A percentile compares a stretch with the other conserved stretches of the same genome.
These are phyloP conservation scores for Cutaneotrichosporon daszewskae DNA, from an alignment of 1,284 basidiomycete genomes.

Conservation along the genomic window DNA sequence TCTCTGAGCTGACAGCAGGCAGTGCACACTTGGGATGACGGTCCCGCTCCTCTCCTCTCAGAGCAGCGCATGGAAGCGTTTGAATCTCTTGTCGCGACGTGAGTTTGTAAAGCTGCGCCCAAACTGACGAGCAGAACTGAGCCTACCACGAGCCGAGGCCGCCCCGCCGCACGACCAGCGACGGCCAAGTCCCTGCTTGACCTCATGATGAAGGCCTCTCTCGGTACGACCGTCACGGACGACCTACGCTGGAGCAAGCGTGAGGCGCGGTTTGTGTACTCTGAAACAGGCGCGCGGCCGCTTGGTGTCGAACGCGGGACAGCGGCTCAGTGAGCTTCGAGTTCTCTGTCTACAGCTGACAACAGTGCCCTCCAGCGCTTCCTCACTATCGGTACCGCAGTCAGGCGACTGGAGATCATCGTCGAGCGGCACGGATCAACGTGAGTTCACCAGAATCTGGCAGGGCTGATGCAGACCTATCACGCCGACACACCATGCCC, in stretches of 20 bases:
- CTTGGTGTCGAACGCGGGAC: constrained; percentile 20
- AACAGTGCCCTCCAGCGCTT: constrained; percentile 11
- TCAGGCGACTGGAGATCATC: constrained; percentile 37
- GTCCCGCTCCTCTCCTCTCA: constrained; percentile 18
- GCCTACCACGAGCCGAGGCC: too few relatives aligned
- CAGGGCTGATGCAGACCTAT: constrained; percentile 22
- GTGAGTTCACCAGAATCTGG: constrained; percentile 17
- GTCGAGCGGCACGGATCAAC: constrained; percentile 26
- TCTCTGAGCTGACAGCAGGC: constrained; percentile 4
- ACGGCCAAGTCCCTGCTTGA: constrained; percentile 18
- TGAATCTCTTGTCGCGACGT: constrained; percentile 29
- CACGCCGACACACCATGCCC: constrained; percentile 42
- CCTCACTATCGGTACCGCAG: constrained; percentile 26
- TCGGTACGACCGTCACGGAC: constrained; percentile 29
- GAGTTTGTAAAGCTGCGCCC: constrained; percentile 5
- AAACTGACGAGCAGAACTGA: too few relatives aligned
- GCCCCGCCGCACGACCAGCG: too few relatives aligned
- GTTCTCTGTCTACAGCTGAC: constrained; percentile 1
- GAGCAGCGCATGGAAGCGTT: constrained; percentile 22
- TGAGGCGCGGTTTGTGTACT: constrained; percentile 23
- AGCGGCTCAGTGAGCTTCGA: constrained; percentile 17
- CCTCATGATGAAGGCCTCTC: constrained; percentile 30
- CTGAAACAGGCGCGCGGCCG: constrained; percentile 14
- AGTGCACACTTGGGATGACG: constrained; percentile 7
- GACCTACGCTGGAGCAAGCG: constrained; percentile 27